Evolutionary conservation across 192 early-diverging fungal species (phyloP).

Genomic region (Gonapodya sp.): DNA sequence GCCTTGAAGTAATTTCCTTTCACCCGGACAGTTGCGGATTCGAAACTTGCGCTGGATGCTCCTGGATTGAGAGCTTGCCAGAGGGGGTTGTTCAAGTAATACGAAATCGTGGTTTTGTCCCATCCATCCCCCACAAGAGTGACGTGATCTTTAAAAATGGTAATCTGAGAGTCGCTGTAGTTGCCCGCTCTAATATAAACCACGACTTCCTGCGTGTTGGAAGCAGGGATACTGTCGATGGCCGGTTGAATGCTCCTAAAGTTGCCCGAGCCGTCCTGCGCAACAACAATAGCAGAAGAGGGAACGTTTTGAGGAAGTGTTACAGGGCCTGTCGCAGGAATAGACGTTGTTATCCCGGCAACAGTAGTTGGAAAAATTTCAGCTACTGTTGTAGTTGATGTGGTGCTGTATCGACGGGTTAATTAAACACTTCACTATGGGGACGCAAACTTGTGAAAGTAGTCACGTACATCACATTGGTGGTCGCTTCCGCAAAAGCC

Average conservation of each 20-base stretch:
- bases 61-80: neutral
- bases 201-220: neutral
- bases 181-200: neutral
- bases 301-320: neutral
- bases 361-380: too few species aligned
- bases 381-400: neutral
- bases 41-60: slow-evolving; percentile 6
- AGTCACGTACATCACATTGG: too few species aligned
- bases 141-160: neutral
- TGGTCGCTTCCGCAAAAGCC: too few species aligned
- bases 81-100: neutral
- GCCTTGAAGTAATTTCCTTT: slow-evolving; percentile 13
- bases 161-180: neutral
- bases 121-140: neutral
- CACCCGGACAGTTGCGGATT: slow-evolving; percentile 5
- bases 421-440: neutral
- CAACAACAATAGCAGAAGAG: slow-evolving; percentile 6
- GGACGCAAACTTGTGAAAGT: neutral
- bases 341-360: too few species aligned
- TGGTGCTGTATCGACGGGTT: neutral
- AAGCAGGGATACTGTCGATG: neutral
- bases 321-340: too few species aligned
- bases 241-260: slow-evolving; percentile 6
- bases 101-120: neutral
- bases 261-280: slow-evolving; percentile 12